Percentiles rank a stretch among this genome's conserved stretches.
Evolutionary conservation across 2,329 filamentous ascomycete species (phyloP).

Genomic region (Botryotinia narcissicola): DNA sequence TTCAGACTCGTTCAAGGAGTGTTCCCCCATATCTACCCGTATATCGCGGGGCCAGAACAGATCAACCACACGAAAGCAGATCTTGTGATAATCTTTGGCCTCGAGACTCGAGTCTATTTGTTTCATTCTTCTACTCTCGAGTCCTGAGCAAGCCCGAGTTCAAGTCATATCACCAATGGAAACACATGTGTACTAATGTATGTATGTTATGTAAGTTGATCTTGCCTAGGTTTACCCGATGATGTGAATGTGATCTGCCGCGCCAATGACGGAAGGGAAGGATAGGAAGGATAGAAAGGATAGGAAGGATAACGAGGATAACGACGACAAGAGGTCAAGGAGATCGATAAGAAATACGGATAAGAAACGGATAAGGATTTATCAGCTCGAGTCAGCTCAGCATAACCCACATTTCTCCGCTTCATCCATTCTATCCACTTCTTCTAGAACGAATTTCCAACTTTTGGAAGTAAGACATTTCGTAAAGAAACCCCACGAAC

Average conservation of each 20-base stretch:
- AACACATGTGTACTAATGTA: background rate
- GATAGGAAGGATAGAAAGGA: background rate
- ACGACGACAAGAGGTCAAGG: background rate
- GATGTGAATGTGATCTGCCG: background rate
- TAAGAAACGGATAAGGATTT: background rate
- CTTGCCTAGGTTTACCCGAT: background rate
- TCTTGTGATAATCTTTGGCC: slow-evolving; percentile 11
- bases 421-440: background rate
- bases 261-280: background rate
- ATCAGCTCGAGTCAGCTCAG: background rate
- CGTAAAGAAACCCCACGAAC: background rate
- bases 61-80: slow-evolving; percentile 3
- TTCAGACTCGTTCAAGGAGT: background rate
- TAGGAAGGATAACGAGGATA: background rate
- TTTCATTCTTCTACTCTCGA: background rate
- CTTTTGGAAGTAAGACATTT: background rate
- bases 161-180: background rate
- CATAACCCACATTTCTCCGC: background rate
- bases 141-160: slow-evolving; percentile 6
- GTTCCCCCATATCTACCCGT: slow-evolving; percentile 8
- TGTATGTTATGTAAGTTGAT: background rate
- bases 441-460: slow-evolving; percentile 7
- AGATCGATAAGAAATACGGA: background rate
- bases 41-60: background rate
- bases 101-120: background rate